phyloP scores from a whole-genome alignment of 306 rosid species.

The Castanea crenata region DNA sequence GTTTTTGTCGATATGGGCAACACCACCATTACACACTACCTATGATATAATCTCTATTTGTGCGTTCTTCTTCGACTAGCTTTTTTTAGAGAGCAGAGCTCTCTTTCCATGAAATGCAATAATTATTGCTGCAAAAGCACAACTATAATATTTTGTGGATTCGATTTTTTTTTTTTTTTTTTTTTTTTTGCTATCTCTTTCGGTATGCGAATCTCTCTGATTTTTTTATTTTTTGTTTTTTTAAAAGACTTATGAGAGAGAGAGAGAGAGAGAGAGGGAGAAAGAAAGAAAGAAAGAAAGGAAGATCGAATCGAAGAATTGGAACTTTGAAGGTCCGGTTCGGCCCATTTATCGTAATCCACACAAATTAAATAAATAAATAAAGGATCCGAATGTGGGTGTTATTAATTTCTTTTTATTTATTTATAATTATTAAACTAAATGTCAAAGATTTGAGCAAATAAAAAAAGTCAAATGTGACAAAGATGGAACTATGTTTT shows the following conservation, averaged over 20 bases:
- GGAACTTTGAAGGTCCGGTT: background rate
- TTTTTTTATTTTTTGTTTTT: background rate
- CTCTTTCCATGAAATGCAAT: constrained; percentile 23
- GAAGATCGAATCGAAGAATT: background rate
- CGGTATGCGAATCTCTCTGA: background rate
- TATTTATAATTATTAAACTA: no score
- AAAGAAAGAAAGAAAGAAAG: background rate
- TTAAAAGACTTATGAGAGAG: no score
- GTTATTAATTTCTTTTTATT: no score
- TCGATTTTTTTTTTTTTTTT: background rate
- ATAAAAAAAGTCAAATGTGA: no score
- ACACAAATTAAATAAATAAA: no score
- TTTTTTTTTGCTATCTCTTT: background rate
- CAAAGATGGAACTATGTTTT: no score
- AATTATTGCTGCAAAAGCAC: background rate
- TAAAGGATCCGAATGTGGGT: no score
- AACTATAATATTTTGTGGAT: background rate
- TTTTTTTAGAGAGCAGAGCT: background rate
- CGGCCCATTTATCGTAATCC: background rate
- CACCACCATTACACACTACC: no score
- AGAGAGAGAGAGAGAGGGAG: no score
- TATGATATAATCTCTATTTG: no score
- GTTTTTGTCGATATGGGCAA: no score
- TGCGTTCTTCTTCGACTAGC: background rate
- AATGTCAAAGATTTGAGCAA: no score